Evolutionary conservation across 164 flowering plant genomes (phyloP).

Genomic region (Cinnamomum chago): DNA sequence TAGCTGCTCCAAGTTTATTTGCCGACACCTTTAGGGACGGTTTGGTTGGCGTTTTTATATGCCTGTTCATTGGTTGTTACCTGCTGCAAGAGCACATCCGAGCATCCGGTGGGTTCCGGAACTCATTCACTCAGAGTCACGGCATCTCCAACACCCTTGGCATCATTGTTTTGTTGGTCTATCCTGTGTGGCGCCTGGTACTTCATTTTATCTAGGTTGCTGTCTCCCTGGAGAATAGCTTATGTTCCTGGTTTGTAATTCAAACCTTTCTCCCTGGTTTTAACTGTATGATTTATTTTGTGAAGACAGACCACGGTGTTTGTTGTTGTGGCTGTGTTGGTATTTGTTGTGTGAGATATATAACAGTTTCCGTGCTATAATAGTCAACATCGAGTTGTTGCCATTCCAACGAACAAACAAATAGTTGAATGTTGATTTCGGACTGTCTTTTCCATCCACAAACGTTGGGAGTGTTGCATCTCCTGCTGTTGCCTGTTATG

Average conservation of each 20-base stretch:
- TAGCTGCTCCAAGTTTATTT: conserved; percentile 72
- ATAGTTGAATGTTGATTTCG: no score
- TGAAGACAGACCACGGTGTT: no score
- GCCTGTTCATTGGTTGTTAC: conserved; percentile 73
- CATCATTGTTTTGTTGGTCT: conserved; percentile 59
- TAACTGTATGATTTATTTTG: background rate
- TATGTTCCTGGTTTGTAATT: background rate
- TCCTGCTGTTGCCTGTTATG: no score
- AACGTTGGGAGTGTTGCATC: no score
- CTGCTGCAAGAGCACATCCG: conserved; percentile 91
- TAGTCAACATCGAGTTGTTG: no score
- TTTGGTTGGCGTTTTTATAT: conserved; percentile 51
- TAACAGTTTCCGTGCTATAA: no score
- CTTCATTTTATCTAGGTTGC: conserved; percentile 23
- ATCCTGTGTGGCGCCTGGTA: conserved; percentile 73
- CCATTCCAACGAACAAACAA: no score
- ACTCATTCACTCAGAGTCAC: conserved; percentile 65
- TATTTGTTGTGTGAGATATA: background rate
- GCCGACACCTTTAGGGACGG: conserved; percentile 43
- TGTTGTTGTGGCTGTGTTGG: background rate
- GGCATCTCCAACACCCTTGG: conserved; percentile 87
- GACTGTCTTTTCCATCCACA: no score
- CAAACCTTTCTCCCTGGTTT: background rate
- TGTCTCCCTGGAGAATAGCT: background rate
- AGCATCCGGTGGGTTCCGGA: conserved; percentile 86